Evolutionary conservation across 768 basidiomycete genomes (phyloP), one percentile per base, ranked within the genome.

Genomic region (Leccinum uliginosum): DNA sequence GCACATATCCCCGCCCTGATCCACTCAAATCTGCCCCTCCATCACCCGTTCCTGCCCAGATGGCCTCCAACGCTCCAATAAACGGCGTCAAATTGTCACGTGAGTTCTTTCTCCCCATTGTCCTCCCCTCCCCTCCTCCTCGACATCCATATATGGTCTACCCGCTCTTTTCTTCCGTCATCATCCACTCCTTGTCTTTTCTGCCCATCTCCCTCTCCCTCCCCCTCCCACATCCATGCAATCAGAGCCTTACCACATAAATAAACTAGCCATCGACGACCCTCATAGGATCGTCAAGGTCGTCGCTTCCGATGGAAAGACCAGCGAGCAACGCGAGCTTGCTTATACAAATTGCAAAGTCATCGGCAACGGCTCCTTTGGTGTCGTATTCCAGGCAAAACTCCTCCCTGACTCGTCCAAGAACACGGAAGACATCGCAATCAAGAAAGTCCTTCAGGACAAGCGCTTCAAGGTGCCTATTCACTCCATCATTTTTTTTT

Each of bases 361-460:
- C 70, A 91, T 95, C 68, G 97, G 97, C 55, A 98, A 99, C 70
- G 97, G 97, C 74, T 96, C 93, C 57, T 99, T 99, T 68, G 97
- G 97, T 65, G 95, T 99, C 73, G 97, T 99, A 61, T 98, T 95
- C 74, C 92, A 94, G 63, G 96, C 95, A 57, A 93, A 86, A 75
- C 84, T 98, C 54, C 78, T 94, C 50, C 79, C 79, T 14, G 79
- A 80, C 32, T 76, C 80, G 8, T 75, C 80, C 45, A 83, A 84
- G 67, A 83, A 82, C 32, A 78, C 77, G 19, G 89, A 89, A 57
- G 93, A 98, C 64, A 97, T 99, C 69, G 97, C 97, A 50, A 99
- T 99, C 83, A 99, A 99, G 91, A 98, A 98, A 80, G 97, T 99
- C 51, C 76, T 99, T 60, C 97, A 99, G 80, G 97, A 99, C 79